phyloP scores from a whole-genome alignment of 2,329 filamentous ascomycete genomes.

The Exophiala lecanii-corni region DNA sequence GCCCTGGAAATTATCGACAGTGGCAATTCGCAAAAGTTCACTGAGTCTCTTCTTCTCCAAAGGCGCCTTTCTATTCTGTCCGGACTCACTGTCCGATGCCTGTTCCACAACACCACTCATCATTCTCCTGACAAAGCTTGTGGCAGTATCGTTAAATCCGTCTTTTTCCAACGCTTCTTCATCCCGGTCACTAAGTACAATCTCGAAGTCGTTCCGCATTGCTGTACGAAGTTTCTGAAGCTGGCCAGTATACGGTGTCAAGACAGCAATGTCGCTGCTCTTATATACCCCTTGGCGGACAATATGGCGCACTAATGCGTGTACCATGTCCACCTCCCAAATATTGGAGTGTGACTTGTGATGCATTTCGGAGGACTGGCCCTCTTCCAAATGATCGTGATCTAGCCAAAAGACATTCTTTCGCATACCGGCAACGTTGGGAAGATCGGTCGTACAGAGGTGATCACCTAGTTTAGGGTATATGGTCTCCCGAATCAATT shows the following conservation, averaged over 20 bases:
- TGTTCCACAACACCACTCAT: no score
- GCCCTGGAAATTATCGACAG: constrained; percentile 72
- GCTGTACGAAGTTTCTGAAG: constrained; percentile 42
- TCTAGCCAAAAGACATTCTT: constrained; percentile 51
- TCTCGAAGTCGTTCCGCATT: constrained; percentile 48
- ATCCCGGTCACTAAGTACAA: constrained; percentile 63
- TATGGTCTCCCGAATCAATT: constrained; percentile 52
- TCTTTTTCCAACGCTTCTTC: constrained; percentile 47
- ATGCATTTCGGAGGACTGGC: constrained; percentile 24
- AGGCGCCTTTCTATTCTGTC: constrained; percentile 14
- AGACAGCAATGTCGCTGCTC: constrained; percentile 60
- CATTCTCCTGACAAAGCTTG: no score
- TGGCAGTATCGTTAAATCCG: no score
- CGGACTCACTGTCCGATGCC: no score
- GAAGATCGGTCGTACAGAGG: constrained; percentile 32
- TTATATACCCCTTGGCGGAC: constrained; percentile 60
- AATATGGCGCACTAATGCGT: constrained; percentile 60
- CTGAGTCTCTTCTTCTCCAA: constrained; percentile 1
- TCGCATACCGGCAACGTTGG: constrained; percentile 46
- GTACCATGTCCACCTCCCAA: constrained; percentile 60
- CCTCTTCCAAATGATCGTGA: constrained; percentile 41
- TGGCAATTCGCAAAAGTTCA: no score
- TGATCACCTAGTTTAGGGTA: constrained; percentile 56
- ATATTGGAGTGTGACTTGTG: constrained; percentile 45
- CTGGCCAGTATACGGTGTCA: constrained; percentile 59